phyloP scores from a whole-genome alignment of 306 rosid genomes.

The Prosopis cineraria region DNA sequence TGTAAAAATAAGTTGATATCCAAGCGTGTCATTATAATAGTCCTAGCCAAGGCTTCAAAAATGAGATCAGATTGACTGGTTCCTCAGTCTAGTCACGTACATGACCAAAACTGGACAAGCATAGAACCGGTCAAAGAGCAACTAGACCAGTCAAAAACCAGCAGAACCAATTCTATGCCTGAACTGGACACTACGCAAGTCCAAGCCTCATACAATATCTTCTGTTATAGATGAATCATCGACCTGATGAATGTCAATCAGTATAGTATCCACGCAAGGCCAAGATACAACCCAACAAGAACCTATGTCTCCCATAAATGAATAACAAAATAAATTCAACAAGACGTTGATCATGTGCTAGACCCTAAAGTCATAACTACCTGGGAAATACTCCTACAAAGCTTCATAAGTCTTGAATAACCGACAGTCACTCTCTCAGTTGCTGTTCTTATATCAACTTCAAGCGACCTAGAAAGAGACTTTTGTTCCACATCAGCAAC shows the following conservation, averaged over 20 bases:
- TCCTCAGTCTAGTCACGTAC: no score
- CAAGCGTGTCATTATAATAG: no score
- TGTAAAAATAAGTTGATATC: no score
- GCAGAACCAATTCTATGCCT: no score
- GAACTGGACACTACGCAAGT: no score
- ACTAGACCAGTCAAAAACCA: no score
- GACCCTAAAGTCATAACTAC: constrained; percentile 38
- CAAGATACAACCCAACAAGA: not conserved
- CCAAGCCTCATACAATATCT: not conserved
- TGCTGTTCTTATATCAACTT: constrained; percentile 50
- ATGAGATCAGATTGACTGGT: no score
- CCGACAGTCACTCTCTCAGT: constrained; percentile 53
- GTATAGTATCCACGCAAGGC: not conserved
- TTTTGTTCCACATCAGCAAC: constrained; percentile 30
- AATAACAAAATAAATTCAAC: not conserved
- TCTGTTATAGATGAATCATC: not conserved
- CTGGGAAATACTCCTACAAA: constrained; percentile 63
- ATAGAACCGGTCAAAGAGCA: no score
- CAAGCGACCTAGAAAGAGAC: constrained; percentile 42
- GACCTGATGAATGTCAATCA: not conserved
- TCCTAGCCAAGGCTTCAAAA: no score
- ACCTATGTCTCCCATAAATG: not conserved
- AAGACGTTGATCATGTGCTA: constrained; percentile 29
- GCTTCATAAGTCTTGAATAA: constrained; percentile 64
- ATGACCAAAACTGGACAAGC: no score